These are phyloP conservation scores for Biancaea sappan DNA, from an alignment of 306 rosid genomes.

Conservation along the genomic window DNA sequence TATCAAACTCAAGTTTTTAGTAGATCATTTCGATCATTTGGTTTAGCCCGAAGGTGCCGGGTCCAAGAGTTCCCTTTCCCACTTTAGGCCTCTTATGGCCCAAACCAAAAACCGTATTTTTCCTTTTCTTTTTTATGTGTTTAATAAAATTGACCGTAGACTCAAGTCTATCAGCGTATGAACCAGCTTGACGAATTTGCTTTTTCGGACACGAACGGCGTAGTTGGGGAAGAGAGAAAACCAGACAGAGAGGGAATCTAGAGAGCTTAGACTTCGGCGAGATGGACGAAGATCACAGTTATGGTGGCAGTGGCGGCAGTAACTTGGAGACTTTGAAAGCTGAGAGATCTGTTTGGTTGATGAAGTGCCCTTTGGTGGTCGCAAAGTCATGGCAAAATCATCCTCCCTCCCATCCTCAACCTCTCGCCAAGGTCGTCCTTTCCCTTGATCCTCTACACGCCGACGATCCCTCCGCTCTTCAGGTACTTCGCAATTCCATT, in stretches of 20 bases:
- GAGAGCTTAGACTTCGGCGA: not conserved
- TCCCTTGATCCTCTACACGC: constrained; percentile 90
- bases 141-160: constrained; percentile 22
- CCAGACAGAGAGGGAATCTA: not conserved
- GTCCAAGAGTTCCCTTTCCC: not conserved
- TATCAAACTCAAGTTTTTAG: no score
- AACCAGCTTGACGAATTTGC: not conserved
- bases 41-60: not conserved
- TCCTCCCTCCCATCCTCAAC: constrained; percentile 70
- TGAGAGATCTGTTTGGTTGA: constrained; percentile 94
- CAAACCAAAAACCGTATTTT: not conserved
- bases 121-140: not conserved
- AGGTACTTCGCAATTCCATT: constrained; percentile 47
- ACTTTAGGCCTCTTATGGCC: not conserved
- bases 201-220: not conserved
- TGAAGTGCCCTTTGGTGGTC: constrained; percentile 90
- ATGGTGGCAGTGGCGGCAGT: constrained; percentile 46
- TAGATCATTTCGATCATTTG: no score
- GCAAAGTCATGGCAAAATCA: constrained; percentile 91
- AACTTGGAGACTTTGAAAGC: constrained; percentile 76
- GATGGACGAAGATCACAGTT: constrained; percentile 67
- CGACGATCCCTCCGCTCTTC: constrained; percentile 72
- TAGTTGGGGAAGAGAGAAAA: not conserved
- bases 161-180: not conserved
- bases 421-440: constrained; percentile 87